Base-by-base conservation (phyloP, 169 alveolate species). In the Miamiensis avidus region DNA sequence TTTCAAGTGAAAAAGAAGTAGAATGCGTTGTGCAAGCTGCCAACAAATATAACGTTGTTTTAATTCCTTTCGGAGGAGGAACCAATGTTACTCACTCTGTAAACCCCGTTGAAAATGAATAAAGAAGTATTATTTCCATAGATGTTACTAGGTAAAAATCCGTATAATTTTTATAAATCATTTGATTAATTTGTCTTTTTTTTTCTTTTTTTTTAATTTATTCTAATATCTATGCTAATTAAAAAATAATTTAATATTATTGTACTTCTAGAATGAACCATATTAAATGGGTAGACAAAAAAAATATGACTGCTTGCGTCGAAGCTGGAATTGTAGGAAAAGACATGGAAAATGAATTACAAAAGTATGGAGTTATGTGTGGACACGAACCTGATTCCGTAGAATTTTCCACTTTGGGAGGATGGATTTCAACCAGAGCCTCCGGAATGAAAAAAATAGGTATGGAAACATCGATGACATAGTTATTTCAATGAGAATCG, bases 381-480 rank as follows among this genome's bases (percentile, higher is more conserved):
- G 98, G 98, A 72, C 98, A 96, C 83, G 97, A 96, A 89, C 98
- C 98, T n/a, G 98, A 96, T 82, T 91, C 96, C 77, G 90, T 89
- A 28, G 97, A 96, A 78, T 93, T 96, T 83, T 92, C 96, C 29
- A 91, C 97, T 65, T 89, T 96, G n/a, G 98, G 98, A 34, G 98
- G 98, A 32, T 96, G 98, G 97, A 93, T 96, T 31, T 89, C 96
- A 31, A 96, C 98, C n/a, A 89, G 96, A 75, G 97, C 97, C 27
- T 91, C 96, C 34, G 98, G 98, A 81, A 96, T 96, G 97, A 96
- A 96, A 86, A 94, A 83, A 96, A 96, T 82, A 88, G 82, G 34
- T 96, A 96, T 89, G 98, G 98, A 72, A 96, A 94, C 85, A 96
- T 96, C 30, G 97, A 96, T 76, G 98, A 96, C 86, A 90, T 94